Conservation (phyloP, 1,284 basidiomycete species). For the Inonotus hispidus region DNA sequence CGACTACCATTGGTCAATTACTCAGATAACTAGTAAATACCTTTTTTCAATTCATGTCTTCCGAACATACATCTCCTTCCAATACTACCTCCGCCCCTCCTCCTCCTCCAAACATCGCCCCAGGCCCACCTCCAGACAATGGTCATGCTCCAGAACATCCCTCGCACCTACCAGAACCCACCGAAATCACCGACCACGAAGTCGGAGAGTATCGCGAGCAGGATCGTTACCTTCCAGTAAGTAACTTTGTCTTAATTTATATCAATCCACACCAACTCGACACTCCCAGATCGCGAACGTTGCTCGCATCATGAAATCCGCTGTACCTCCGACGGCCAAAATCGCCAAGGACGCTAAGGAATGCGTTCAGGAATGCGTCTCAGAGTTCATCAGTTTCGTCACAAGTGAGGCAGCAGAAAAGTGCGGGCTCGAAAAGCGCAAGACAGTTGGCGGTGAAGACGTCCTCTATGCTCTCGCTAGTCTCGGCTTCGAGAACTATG, state of each 20-base stretch:
- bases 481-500: slow-evolving; percentile 94
- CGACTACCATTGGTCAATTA: background rate
- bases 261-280: background rate
- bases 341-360: slow-evolving; percentile 97
- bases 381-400: slow-evolving; percentile 95
- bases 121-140: slow-evolving; percentile 43
- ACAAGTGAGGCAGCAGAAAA: slow-evolving; percentile 88
- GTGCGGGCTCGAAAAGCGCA: slow-evolving; percentile 81
- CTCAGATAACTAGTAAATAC: background rate
- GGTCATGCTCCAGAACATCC: slow-evolving; percentile 33
- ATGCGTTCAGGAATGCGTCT: slow-evolving; percentile 94
- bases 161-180: slow-evolving; percentile 46
- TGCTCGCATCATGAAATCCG: slow-evolving; percentile 89
- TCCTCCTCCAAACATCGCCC: slow-evolving; percentile 37
- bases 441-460: slow-evolving; percentile 88
- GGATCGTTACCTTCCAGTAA: slow-evolving; percentile 84
- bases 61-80: slow-evolving; percentile 33
- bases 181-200: slow-evolving; percentile 84
- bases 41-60: background rate
- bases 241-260: slow-evolving; percentile 27
- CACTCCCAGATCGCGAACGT: slow-evolving; percentile 84
- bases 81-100: background rate
- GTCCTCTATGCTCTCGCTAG: slow-evolving; percentile 84
- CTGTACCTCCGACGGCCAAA: slow-evolving; percentile 88
- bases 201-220: slow-evolving; percentile 90